Evolutionary conservation across 441 rosid genomes (phyloP).

Genomic region (Pelargonium cotyledonis): DNA sequence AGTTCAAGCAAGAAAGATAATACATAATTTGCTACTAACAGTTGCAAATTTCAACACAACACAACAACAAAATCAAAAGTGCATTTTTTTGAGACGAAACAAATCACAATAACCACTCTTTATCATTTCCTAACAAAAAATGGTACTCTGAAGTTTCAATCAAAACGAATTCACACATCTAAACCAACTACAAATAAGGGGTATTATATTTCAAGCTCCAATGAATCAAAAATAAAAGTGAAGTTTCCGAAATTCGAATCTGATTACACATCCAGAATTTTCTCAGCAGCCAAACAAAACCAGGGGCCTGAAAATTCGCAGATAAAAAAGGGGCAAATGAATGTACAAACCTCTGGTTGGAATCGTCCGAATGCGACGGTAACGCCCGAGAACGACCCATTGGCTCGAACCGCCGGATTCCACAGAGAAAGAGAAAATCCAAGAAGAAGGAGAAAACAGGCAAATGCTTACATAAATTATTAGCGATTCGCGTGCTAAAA

Average conservation of each 20-base stretch:
- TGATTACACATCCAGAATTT: not conserved
- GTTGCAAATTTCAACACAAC: not conserved
- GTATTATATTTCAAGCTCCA: not conserved
- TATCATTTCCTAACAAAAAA: not conserved
- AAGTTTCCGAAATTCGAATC: not conserved
- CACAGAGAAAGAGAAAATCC: not conserved
- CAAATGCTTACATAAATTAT: not conserved
- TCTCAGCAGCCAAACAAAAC: not conserved
- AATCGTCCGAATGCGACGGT: constrained; percentile 39
- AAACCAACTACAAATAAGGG: not conserved
- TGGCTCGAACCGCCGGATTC: not conserved
- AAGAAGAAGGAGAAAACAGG: not conserved
- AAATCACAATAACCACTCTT: not conserved
- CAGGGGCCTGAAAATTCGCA: not conserved
- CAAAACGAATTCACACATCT: not conserved
- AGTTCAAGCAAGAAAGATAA: no score
- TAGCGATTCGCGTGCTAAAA: not conserved
- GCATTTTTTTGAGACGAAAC: not conserved
- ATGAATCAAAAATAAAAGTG: not conserved
- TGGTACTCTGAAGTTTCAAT: not conserved
- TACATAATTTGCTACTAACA: no score
- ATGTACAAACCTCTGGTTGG: constrained; percentile 45
- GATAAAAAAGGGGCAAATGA: not conserved
- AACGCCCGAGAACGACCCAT: constrained; percentile 64
- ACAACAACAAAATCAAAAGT: not conserved